phyloP scores from a whole-genome alignment of 75 land plant species.

The Sequoia sempervirens region DNA sequence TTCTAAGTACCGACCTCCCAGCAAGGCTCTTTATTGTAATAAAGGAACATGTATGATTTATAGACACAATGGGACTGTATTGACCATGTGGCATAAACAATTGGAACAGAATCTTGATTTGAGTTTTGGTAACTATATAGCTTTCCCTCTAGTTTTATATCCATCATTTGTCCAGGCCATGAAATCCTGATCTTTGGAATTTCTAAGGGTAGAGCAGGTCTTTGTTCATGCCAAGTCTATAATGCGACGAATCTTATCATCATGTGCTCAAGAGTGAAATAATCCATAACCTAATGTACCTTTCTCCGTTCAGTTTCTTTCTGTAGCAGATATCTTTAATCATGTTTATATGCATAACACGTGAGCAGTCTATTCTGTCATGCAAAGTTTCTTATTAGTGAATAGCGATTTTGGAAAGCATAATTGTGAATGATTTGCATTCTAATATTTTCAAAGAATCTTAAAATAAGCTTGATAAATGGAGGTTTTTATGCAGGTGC shows the following conservation, averaged over 20 bases:
- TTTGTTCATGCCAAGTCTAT: neutral
- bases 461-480: too few relatives aligned
- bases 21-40: neutral
- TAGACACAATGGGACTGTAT: neutral
- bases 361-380: neutral
- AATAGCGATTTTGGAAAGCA: neutral
- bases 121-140: neutral
- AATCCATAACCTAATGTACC: neutral
- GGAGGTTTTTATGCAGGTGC: too few relatives aligned
- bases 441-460: neutral
- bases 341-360: neutral
- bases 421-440: neutral
- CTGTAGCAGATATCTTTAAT: neutral
- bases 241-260: neutral
- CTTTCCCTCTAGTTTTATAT: neutral
- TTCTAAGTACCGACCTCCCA: neutral
- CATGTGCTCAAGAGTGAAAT: neutral
- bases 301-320: neutral
- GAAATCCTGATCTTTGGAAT: neutral
- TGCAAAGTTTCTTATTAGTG: neutral
- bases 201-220: neutral
- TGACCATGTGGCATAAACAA: too few relatives aligned
- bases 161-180: neutral
- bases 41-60: neutral
- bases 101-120: neutral